phyloP scores from a whole-genome alignment of 1,139 yeast genomes.

The Meyerozyma elateridarum region DNA sequence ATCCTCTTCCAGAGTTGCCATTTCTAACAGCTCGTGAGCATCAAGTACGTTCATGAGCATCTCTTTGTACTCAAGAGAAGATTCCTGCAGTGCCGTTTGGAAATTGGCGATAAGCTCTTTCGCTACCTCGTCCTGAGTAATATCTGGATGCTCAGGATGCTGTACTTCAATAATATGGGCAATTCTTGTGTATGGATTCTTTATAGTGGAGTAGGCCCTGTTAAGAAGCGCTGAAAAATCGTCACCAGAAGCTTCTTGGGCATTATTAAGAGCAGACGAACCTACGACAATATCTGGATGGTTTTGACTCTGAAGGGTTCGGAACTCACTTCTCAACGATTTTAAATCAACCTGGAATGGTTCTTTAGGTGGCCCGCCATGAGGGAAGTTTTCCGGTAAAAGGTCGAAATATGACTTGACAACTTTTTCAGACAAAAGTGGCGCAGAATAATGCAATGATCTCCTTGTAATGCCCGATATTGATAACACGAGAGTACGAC shows the following conservation, averaged over 20 bases:
- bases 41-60: conserved; percentile 73
- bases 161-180: conserved; percentile 34
- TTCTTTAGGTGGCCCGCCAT: conserved; percentile 63
- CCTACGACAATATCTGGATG: conserved; percentile 72
- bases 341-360: conserved; percentile 54
- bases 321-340: conserved; percentile 65
- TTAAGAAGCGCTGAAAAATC: conserved; percentile 53
- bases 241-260: conserved; percentile 13
- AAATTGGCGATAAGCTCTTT: conserved; percentile 31
- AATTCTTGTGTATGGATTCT: conserved; percentile 62
- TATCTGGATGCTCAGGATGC: conserved; percentile 38
- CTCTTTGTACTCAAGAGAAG: conserved; percentile 45
- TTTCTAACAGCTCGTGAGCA: conserved; percentile 71
- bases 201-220: conserved; percentile 67
- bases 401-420: conserved; percentile 43
- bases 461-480: no score
- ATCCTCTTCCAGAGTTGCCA: conserved; percentile 55
- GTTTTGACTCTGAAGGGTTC: conserved; percentile 61
- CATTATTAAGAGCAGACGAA: conserved; percentile 17
- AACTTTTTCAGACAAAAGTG: conserved; percentile 2
- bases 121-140: conserved; percentile 36
- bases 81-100: conserved; percentile 27
- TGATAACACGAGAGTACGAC: no score
- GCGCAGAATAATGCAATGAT: no score
- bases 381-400: conserved; percentile 73